Evolutionary conservation across 306 rosid species (phyloP).

Genomic region (Neltuma alba): DNA sequence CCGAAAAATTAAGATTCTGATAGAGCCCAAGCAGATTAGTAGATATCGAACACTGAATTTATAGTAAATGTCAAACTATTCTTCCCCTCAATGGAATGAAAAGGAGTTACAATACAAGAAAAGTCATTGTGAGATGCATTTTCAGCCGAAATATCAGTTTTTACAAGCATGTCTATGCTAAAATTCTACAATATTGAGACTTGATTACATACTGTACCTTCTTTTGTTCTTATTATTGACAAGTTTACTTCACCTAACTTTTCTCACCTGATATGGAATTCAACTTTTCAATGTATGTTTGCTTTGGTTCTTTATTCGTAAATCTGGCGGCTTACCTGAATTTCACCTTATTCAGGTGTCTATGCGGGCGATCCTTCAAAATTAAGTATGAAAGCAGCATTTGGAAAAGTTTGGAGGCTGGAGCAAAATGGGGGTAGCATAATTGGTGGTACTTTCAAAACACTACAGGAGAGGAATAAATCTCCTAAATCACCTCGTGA

Average conservation of each 20-base stretch:
- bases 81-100: too few species aligned
- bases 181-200: slow-evolving; percentile 24
- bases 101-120: too few species aligned
- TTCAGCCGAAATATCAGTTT: slow-evolving; percentile 9
- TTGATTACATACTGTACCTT: not conserved
- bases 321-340: slow-evolving; percentile 20
- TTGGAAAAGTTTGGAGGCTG: slow-evolving; percentile 93
- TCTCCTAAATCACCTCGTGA: slow-evolving; percentile 77
- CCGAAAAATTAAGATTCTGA: not conserved
- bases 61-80: too few species aligned
- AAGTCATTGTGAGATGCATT: slow-evolving; percentile 12
- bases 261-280: slow-evolving; percentile 20
- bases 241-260: slow-evolving; percentile 25
- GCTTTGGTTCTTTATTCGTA: slow-evolving; percentile 6
- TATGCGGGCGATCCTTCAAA: slow-evolving; percentile 99
- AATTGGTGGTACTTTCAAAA: slow-evolving; percentile 93
- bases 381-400: slow-evolving; percentile 97
- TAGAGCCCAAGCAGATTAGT: not conserved
- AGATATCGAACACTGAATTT: not conserved
- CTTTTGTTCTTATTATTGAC: not conserved
- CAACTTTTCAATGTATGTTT: not conserved
- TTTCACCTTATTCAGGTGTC: slow-evolving; percentile 66
- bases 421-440: slow-evolving; percentile 96
- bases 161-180: slow-evolving; percentile 15
- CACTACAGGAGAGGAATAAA: slow-evolving; percentile 76